Evolutionary conservation across 148 eudicot genomes (phyloP).

Genomic region (Rhododendron henanense): DNA sequence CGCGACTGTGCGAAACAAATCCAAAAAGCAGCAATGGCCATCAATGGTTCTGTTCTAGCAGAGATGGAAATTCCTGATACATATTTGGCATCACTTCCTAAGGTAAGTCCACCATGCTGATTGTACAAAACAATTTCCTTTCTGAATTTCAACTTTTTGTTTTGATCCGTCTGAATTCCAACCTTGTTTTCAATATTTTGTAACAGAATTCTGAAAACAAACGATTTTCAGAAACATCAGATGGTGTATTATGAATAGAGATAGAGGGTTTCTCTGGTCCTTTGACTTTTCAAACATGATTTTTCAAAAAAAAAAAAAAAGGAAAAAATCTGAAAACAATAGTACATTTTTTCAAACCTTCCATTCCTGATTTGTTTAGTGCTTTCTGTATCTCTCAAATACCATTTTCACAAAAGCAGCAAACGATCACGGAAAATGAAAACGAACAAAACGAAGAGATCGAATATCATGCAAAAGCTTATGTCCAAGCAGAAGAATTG

Average conservation of each 20-base stretch:
- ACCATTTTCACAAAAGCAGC: neutral
- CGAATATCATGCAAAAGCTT: neutral
- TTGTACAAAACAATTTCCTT: neutral
- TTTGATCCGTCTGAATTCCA: neutral
- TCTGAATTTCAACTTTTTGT: neutral
- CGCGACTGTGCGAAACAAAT: constrained; percentile 78
- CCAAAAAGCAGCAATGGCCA: constrained; percentile 93
- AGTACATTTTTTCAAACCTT: neutral
- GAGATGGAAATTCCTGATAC: constrained; percentile 94
- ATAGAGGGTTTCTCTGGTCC: too few species aligned
- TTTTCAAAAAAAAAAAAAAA: too few species aligned
- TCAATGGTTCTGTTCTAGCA: constrained; percentile 64
- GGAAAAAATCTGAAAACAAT: neutral
- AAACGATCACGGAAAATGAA: neutral
- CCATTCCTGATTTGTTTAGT: neutral
- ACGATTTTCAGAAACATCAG: neutral
- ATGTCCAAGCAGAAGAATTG: neutral
- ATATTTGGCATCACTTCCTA: constrained; percentile 72
- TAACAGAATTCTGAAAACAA: neutral
- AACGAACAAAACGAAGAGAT: neutral
- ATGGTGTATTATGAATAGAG: neutral
- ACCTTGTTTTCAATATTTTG: neutral
- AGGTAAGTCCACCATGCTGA: constrained; percentile 40
- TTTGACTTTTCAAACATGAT: too few species aligned
- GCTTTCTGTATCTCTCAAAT: neutral